Conservation (phyloP, 306 rosid species). For the Rubus parviflorus region DNA sequence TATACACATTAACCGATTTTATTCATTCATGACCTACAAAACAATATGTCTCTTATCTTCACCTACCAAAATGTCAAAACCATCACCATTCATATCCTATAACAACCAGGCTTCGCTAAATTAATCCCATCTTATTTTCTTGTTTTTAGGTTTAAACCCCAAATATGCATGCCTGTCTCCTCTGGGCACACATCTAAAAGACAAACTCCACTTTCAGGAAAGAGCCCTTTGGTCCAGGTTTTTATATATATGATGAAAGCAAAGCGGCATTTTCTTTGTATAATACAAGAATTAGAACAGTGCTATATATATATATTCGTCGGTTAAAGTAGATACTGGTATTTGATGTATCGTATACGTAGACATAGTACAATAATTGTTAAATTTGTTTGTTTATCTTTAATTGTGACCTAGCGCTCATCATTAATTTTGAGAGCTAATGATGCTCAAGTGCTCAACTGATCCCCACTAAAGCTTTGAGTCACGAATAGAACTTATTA, state of each 20-base stretch:
- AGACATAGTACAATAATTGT: neutral
- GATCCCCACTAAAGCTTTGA: neutral
- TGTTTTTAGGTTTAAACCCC: neutral
- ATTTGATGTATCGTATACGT: too few species aligned
- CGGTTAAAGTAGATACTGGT: neutral
- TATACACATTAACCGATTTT: neutral
- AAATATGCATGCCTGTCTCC: slow-evolving; percentile 7
- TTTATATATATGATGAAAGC: neutral
- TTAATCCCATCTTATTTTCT: neutral
- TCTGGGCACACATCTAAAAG: slow-evolving; percentile 6
- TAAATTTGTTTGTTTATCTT: neutral
- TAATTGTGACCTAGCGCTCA: slow-evolving; percentile 19
- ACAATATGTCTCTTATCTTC: slow-evolving; percentile 11
- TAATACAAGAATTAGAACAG: neutral
- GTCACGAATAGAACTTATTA: neutral
- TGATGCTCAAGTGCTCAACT: slow-evolving; percentile 1
- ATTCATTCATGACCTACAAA: slow-evolving; percentile 13
- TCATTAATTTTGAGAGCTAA: slow-evolving; percentile 12
- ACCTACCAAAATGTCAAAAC: neutral
- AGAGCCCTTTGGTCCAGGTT: neutral
- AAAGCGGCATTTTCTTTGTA: neutral
- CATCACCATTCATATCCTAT: neutral
- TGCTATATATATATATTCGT: neutral
- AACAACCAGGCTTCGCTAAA: neutral
- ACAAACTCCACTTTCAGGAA: slow-evolving; percentile 4